Evolutionary conservation across 2,329 filamentous ascomycete genomes (phyloP).

Genomic region (Fusarium sp.): DNA sequence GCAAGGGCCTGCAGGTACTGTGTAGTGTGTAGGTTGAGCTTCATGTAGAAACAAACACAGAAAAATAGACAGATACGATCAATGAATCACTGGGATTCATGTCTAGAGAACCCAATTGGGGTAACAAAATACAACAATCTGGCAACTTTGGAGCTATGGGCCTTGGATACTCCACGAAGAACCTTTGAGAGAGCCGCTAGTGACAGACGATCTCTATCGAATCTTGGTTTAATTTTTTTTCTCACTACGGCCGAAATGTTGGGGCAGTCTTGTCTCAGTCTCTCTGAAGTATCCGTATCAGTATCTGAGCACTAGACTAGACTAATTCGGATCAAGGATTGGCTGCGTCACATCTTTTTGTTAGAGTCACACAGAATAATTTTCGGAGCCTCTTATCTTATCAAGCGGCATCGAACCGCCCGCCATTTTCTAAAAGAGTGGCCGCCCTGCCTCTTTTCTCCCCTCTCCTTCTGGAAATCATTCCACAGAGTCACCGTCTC

Average conservation of each 20-base stretch:
- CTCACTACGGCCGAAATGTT: constrained; percentile 40
- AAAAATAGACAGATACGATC: background rate
- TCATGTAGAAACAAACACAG: background rate
- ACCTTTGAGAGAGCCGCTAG: constrained; percentile 21
- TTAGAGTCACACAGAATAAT: constrained; percentile 44
- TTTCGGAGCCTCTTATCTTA: constrained; percentile 46
- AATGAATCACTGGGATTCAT: background rate
- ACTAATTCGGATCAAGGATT: constrained; percentile 1
- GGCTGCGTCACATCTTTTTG: constrained; percentile 17
- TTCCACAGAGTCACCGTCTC: constrained; percentile 45
- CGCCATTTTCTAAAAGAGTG: constrained; percentile 39
- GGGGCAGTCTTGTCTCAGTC: constrained; percentile 23
- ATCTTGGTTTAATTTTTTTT: constrained; percentile 37
- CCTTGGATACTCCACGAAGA: constrained; percentile 24
- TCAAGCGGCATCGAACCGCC: constrained; percentile 33
- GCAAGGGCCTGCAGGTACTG: constrained; percentile 17
- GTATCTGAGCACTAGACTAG: constrained; percentile 24
- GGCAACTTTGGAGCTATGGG: background rate
- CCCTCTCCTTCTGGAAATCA: constrained; percentile 30
- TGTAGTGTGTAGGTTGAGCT: background rate
- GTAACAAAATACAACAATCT: background rate
- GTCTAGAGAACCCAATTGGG: background rate
- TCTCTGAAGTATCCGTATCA: constrained; percentile 4
- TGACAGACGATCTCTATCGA: constrained; percentile 29
- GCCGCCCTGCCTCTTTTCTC: constrained; percentile 28